A percentile compares a stretch with the other conserved stretches of the same genome.
These are phyloP conservation scores for Cladosporium sp. DNA, from an alignment of 2,329 filamentous ascomycete species.

Conservation along the genomic window DNA sequence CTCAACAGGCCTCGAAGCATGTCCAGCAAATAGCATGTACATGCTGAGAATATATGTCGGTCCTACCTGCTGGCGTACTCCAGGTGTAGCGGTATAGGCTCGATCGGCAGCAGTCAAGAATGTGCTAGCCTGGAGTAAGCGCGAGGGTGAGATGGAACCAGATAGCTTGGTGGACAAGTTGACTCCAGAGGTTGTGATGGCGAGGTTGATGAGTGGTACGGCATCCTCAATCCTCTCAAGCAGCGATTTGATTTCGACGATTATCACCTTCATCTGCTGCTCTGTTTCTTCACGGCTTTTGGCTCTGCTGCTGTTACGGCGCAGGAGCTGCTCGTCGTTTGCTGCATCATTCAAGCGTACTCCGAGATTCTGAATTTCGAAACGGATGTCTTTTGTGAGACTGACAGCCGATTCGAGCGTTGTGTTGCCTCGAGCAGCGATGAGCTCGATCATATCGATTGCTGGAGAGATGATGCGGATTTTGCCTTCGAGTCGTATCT, in stretches of 20 bases:
- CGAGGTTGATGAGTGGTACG: constrained; percentile 85
- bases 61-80: constrained; percentile 70
- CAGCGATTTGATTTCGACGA: constrained; percentile 68
- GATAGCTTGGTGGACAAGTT: constrained; percentile 76
- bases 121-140: constrained; percentile 86
- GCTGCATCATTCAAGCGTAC: constrained; percentile 68
- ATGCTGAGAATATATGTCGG: constrained; percentile 80
- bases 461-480: constrained; percentile 90
- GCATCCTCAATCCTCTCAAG: constrained; percentile 80
- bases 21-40: constrained; percentile 91
- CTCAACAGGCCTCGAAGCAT: constrained; percentile 55
- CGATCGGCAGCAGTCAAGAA: constrained; percentile 83
- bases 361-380: constrained; percentile 76
- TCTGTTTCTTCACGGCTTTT: constrained; percentile 54
- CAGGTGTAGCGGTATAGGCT: constrained; percentile 65
- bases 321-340: constrained; percentile 53
- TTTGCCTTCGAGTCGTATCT: constrained; percentile 73
- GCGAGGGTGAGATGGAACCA: constrained; percentile 79
- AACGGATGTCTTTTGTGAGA: constrained; percentile 75
- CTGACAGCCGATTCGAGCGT: constrained; percentile 79
- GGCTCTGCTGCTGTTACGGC: constrained; percentile 40
- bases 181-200: constrained; percentile 89
- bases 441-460: constrained; percentile 88
- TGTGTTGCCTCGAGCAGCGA: constrained; percentile 70
- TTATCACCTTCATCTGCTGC: constrained; percentile 63